Evolutionary conservation across 139 green algal species (phyloP), one percentile per base, ranked within the genome.

Genomic region (Chlamydomonas sphaeroides): DNA sequence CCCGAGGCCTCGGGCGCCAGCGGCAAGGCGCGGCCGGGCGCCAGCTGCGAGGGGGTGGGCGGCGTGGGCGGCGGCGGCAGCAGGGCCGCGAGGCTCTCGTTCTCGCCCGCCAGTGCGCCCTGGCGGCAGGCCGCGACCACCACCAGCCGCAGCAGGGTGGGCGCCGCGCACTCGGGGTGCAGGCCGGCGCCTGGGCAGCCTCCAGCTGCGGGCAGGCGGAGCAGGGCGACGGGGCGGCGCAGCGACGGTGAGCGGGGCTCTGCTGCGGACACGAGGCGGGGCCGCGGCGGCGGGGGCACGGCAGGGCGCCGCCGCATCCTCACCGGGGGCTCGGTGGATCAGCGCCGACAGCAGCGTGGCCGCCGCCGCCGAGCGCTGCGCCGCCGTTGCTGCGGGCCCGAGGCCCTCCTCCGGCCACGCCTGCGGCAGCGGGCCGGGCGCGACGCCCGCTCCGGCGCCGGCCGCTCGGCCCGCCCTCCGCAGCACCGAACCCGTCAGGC

Each of bases 111-210:
- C 56, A 79, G 72, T 32, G 65, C 32, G 18, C 72, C 72, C 28
- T 33, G 56, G 14, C 72, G 72, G 11, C 30, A 38, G 5, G 72
- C 72, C 18, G 32, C 3, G 18, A 79, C 56, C 20, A 79, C 32
- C 0, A 68, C 33, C 48, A 69, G 65, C 6, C 72, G 56, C 8
- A 79, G 72, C 20, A 79, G 32, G 25, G 56, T 59, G 38, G 72
- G 56, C 32, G 56, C 72, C 33, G 25, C 72, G 38, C 11, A 5
- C 21, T 68, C 53, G 14, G 72, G 6, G 7, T 35, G 10, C 38
- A 79, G 56, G 38, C 72, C 72, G 56, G 56, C 72, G 72, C 72
- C 72, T 26, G 33, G 5, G 66, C 39, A n/a, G n/a, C n/a, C n/a
- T n/a, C n/a, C n/a, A n/a, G n/a, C n/a, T n/a, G n/a, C n/a, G n/a